phyloP scores from a whole-genome alignment of 1,284 basidiomycete species.

The Ganoderma resinaceum region DNA sequence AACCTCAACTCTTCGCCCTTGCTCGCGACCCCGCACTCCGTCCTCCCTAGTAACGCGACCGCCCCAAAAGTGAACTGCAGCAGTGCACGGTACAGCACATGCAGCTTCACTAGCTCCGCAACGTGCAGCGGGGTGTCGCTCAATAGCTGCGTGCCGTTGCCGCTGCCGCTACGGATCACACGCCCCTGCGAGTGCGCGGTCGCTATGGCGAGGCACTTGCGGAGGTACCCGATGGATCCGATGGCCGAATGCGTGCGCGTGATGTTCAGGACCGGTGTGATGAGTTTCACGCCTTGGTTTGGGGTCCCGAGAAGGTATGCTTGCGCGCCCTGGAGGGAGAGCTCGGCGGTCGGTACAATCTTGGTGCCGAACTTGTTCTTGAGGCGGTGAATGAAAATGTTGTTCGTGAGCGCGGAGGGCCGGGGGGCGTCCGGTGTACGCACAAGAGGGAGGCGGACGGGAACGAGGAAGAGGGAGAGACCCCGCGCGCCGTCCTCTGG shows the following conservation, averaged over 20 bases:
- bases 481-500: conserved; percentile 60
- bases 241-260: conserved; percentile 78
- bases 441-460: conserved; percentile 62
- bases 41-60: conserved; percentile 65
- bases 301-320: conserved; percentile 71
- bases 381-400: conserved; percentile 74
- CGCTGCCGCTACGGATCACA: conserved; percentile 54
- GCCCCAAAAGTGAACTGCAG: conserved; percentile 68
- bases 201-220: conserved; percentile 69
- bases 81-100: conserved; percentile 69
- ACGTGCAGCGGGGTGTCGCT: conserved; percentile 66
- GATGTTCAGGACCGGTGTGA: conserved; percentile 78
- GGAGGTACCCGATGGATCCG: conserved; percentile 62
- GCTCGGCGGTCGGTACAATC: conserved; percentile 79
- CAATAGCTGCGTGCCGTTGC: conserved; percentile 57
- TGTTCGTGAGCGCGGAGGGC: conserved; percentile 65
- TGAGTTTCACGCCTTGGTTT: conserved; percentile 73
- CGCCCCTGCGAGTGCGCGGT: conserved; percentile 68
- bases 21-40: conserved; percentile 60
- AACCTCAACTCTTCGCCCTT: conserved; percentile 59
- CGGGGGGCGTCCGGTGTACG: conserved; percentile 44
- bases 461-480: conserved; percentile 77
- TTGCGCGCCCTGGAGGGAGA: conserved; percentile 66
- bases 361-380: conserved; percentile 86
- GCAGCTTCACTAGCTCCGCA: conserved; percentile 63